Base-by-base conservation (phyloP, 2,329 filamentous ascomycete genomes). In the Talaromyces atroroseus region DNA sequence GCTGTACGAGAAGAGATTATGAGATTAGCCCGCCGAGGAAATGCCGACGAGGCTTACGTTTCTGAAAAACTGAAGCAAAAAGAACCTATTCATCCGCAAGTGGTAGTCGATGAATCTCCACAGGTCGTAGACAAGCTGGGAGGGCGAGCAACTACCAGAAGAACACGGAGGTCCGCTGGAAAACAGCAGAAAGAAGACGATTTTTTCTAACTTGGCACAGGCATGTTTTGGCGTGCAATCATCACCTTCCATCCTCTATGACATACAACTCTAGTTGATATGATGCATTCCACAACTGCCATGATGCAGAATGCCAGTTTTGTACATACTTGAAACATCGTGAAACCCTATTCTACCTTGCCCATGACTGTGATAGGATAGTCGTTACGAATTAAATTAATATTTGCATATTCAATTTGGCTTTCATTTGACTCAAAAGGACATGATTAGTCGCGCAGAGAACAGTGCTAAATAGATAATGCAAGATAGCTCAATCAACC, bases 1-100 rank as follows among this genome's bases (percentile, higher is more conserved):
- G 78, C 78, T 54, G 81, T 82, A 63, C 79, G 79, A n/a, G 80
- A 82, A 34, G 79, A 78, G 38, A 79, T 78, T 26, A 77, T 80
- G 60, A 77, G 78, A 4, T 59, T 68, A 52, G 68, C 69, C 16
- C 51, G 0, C 60, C 76, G 65, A 64, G 81, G 64, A 59, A 68
- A 58, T 18, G 49, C 50, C 6, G 42, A 58, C 20, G 52, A 55
- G 36, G 38, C 40, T 16, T 34, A 52, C 10, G 40, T 52, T 21
- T 18, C 38, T 10, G 45, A 53, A 24, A 50, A 36, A 52, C 23
- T 58, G 23, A 55, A 56, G 21, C 47, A 58, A 34, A 58, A 56
- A 46, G 36, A 44, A 38, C 26, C 32, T 24, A 16, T 29, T 5
- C 53, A 54, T 8, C 57, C 48, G 29, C 52, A 34, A 10, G 57